A percentile compares a stretch with the other conserved stretches of the same genome.
These are phyloP conservation scores for Lentinus brumalis DNA, from an alignment of 768 basidiomycete species.

Conservation along the genomic window DNA sequence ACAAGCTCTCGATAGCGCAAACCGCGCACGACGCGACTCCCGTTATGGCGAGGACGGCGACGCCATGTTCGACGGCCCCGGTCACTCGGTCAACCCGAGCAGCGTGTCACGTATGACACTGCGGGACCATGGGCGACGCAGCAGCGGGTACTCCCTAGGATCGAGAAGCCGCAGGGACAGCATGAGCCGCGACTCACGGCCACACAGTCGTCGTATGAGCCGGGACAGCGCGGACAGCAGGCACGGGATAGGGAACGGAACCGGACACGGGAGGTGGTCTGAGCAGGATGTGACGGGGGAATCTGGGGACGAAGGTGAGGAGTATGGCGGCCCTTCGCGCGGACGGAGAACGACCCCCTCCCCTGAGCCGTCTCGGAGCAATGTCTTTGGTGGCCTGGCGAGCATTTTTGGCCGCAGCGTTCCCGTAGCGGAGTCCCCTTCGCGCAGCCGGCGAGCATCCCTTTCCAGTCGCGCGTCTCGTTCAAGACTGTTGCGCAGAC, in stretches of 20 bases:
- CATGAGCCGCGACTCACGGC: conserved; percentile 9
- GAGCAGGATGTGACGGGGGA: conserved; percentile 19
- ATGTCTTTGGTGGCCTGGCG: conserved; percentile 66
- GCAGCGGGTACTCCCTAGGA: conserved; percentile 54
- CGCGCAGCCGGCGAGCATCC: conserved; percentile 51
- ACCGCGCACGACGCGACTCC: conserved; percentile 66
- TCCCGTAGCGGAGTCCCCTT: conserved; percentile 35
- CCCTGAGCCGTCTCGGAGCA: conserved; percentile 32
- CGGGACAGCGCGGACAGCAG: conserved; percentile 12
- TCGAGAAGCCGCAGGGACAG: conserved; percentile 52
- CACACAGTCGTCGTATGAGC: conserved; percentile 22
- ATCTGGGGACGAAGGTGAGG: conserved; percentile 36
- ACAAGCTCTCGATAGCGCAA: conserved; percentile 52
- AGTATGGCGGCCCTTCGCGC: conserved; percentile 11
- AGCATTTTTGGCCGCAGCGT: conserved; percentile 62
- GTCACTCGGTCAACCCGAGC: conserved; percentile 67
- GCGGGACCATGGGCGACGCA: conserved; percentile 51
- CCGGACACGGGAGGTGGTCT: not conserved
- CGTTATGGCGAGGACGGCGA: conserved; percentile 64
- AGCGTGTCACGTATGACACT: conserved; percentile 81
- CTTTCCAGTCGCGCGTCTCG: conserved; percentile 57
- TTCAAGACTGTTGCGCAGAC: conserved; percentile 48
- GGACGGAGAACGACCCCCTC: conserved; percentile 19
- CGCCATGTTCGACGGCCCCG: conserved; percentile 76
- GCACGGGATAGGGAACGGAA: not conserved